Conservation (phyloP, 1,284 basidiomycete genomes). For the Ustilago nuda region DNA sequence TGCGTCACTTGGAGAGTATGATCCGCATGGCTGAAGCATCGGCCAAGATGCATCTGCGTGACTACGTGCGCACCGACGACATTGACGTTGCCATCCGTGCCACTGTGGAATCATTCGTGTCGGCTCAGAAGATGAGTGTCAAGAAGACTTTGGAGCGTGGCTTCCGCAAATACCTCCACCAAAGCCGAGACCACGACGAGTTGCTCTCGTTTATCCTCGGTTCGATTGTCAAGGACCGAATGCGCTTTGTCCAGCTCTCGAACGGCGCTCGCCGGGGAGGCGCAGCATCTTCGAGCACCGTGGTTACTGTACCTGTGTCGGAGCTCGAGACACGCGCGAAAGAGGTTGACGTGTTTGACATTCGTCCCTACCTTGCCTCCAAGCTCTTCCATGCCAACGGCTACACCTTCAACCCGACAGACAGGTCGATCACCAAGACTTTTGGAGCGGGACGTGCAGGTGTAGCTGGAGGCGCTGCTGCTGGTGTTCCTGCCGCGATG, state of each 20-base stretch:
- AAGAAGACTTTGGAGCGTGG: slow-evolving; percentile 92
- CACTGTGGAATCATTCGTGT: slow-evolving; percentile 93
- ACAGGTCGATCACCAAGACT: slow-evolving; percentile 61
- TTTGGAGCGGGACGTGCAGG: slow-evolving; percentile 49
- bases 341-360: slow-evolving; percentile 93
- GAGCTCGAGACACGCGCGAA: slow-evolving; percentile 76
- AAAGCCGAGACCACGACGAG: slow-evolving; percentile 92
- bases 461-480: slow-evolving; percentile 15
- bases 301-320: slow-evolving; percentile 60
- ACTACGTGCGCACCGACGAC: slow-evolving; percentile 94
- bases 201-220: slow-evolving; percentile 93
- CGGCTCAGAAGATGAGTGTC: slow-evolving; percentile 96
- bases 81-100: slow-evolving; percentile 97
- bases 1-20: slow-evolving; percentile 97
- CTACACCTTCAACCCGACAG: slow-evolving; percentile 73
- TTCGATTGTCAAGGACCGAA: slow-evolving; percentile 92
- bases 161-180: slow-evolving; percentile 96
- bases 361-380: slow-evolving; percentile 83
- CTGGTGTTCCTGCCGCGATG: slow-evolving; percentile 33
- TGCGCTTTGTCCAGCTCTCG: slow-evolving; percentile 75
- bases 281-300: slow-evolving; percentile 28
- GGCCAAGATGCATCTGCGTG: slow-evolving; percentile 97
- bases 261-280: slow-evolving; percentile 17
- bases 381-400: slow-evolving; percentile 90
- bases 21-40: slow-evolving; percentile 99